These are phyloP conservation scores for Pseudozyma hubeiensis DNA, from an alignment of 1,284 basidiomycete genomes.

Conservation along the genomic window DNA sequence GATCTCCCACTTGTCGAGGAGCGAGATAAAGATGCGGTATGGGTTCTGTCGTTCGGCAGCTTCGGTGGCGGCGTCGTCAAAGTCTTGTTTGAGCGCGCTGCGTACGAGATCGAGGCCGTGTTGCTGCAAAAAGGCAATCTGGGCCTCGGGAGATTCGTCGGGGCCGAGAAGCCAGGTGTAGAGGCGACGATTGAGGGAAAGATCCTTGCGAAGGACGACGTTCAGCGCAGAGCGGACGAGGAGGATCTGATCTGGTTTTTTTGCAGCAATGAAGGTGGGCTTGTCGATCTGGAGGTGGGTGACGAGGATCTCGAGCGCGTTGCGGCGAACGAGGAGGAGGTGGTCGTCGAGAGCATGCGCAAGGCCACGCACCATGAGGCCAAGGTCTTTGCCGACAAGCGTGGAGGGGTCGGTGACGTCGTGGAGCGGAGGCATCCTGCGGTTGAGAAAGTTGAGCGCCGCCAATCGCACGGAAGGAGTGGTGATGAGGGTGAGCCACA, in stretches of 20 bases:
- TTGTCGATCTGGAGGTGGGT: conserved; percentile 54
- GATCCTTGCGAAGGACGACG: conserved; percentile 80
- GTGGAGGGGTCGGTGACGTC: conserved; percentile 30
- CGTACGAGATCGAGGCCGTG: conserved; percentile 49
- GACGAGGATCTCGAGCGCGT: conserved; percentile 61
- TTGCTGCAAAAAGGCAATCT: conserved; percentile 48
- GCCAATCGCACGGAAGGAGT: conserved; percentile 87
- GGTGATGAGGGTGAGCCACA: conserved; percentile 93
- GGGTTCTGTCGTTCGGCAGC: conserved; percentile 80
- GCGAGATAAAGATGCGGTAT: conserved; percentile 93
- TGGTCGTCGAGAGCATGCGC: conserved; percentile 85
- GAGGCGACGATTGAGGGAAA: conserved; percentile 90
- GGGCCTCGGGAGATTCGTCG: conserved; percentile 76
- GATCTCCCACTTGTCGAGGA: conserved; percentile 97
- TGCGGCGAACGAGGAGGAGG: conserved; percentile 73
- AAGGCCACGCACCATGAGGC: conserved; percentile 91
- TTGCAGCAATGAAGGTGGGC: conserved; percentile 29
- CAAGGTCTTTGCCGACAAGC: conserved; percentile 78
- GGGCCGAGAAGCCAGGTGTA: conserved; percentile 90
- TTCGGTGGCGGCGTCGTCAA: conserved; percentile 69
- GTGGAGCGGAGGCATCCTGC: conserved; percentile 75
- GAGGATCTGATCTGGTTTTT: conserved; percentile 50
- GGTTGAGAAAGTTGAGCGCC: conserved; percentile 85
- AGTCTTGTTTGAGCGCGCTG: conserved; percentile 46
- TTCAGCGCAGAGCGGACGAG: conserved; percentile 59